Percentiles rank a stretch among this genome's conserved stretches.
Conservation (phyloP, 1,139 yeast genomes). For the Geotrichum carabidarum region DNA sequence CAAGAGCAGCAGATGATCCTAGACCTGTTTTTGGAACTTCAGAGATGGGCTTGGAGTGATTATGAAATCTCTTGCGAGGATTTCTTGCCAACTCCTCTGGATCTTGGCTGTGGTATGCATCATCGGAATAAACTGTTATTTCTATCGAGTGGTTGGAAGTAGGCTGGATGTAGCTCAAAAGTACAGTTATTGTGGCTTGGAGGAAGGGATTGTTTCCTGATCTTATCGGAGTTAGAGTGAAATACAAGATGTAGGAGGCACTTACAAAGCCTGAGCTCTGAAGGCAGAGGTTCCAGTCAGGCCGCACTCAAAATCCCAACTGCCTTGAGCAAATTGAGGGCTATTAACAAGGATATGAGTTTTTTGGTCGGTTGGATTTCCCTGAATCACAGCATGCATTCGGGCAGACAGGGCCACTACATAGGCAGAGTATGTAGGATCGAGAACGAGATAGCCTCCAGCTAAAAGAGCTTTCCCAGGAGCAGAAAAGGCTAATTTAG, state of each 20-base stretch:
- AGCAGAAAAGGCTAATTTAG: slow-evolving; percentile 56
- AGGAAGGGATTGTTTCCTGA: slow-evolving; percentile 65
- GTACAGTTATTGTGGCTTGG: slow-evolving; percentile 54
- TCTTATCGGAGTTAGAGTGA: not conserved
- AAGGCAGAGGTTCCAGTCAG: slow-evolving; percentile 29
- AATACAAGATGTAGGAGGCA: not conserved
- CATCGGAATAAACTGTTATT: slow-evolving; percentile 73
- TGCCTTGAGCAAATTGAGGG: slow-evolving; percentile 72
- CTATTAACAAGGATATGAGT: slow-evolving; percentile 50
- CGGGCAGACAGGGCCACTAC: slow-evolving; percentile 86
- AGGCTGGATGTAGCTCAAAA: slow-evolving; percentile 50
- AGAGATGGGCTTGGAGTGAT: slow-evolving; percentile 55
- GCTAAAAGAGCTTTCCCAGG: slow-evolving; percentile 94
- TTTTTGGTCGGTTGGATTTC: slow-evolving; percentile 5
- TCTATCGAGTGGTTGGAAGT: slow-evolving; percentile 32
- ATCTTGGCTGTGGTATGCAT: slow-evolving; percentile 81
- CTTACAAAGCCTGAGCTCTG: slow-evolving; percentile 17
- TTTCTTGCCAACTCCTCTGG: slow-evolving; percentile 37
- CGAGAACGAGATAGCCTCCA: slow-evolving; percentile 89
- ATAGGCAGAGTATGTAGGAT: slow-evolving; percentile 67
- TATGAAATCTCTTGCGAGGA: slow-evolving; percentile 47
- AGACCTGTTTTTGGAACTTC: slow-evolving; percentile 89
- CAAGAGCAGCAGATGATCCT: slow-evolving; percentile 94
- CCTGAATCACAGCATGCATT: slow-evolving; percentile 67
- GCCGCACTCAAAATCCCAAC: slow-evolving; percentile 53